These are phyloP conservation scores for Populus deltoides DNA, from an alignment of 345 rosid species.

Conservation along the genomic window DNA sequence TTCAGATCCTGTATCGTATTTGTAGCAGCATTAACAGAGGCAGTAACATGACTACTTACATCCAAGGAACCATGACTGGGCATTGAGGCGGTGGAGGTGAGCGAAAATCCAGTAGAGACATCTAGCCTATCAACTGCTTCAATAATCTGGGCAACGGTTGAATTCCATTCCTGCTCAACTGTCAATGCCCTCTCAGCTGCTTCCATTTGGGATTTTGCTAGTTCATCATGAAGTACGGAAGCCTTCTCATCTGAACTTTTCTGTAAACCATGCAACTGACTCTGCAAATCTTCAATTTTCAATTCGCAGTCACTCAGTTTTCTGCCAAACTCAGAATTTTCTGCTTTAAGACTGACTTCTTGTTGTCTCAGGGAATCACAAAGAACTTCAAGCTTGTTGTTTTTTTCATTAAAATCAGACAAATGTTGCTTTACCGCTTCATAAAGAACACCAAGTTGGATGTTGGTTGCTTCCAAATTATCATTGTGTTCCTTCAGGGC, in stretches of 20 bases:
- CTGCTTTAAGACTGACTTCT: conserved; percentile 41
- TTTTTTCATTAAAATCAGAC: conserved; percentile 37
- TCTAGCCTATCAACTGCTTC: conserved; percentile 65
- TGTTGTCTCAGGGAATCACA: conserved; percentile 44
- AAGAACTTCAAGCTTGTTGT: conserved; percentile 44
- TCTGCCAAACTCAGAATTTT: conserved; percentile 47
- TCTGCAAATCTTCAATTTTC: conserved; percentile 50
- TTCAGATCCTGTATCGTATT: conserved; percentile 50
- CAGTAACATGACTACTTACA: conserved; percentile 33
- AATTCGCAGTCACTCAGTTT: conserved; percentile 39
- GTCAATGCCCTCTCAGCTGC: conserved; percentile 44
- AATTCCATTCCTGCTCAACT: conserved; percentile 54
- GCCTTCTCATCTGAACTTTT: conserved; percentile 39
- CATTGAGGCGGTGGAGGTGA: conserved; percentile 19
- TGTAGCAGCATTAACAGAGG: conserved; percentile 55
- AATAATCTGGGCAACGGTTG: conserved; percentile 39
- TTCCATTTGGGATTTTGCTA: conserved; percentile 54
- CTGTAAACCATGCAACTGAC: conserved; percentile 53
- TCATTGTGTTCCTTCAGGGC: conserved; percentile 44
- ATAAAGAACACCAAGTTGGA: conserved; percentile 57
- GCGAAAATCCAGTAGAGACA: conserved; percentile 31
- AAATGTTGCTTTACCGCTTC: conserved; percentile 59
- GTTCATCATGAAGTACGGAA: conserved; percentile 40
- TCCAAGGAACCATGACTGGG: conserved; percentile 38
- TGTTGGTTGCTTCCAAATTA: conserved; percentile 49